These are phyloP conservation scores for Arabidopsis hybrid DNA, from an alignment of 441 rosid species.

Conservation along the genomic window DNA sequence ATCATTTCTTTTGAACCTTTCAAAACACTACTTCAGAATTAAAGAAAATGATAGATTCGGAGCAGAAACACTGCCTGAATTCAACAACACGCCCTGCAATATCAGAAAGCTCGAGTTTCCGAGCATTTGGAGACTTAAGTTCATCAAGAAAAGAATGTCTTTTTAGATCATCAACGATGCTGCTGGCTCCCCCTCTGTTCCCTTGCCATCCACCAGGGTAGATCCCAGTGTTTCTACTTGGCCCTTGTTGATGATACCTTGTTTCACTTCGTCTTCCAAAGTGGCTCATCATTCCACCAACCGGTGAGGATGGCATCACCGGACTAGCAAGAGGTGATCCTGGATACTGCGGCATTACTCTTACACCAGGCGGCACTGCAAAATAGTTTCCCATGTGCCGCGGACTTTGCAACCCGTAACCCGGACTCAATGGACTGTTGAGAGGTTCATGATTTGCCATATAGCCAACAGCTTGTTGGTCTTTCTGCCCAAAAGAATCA, in stretches of 20 bases:
- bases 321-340: conserved; percentile 70
- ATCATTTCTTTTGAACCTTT: conserved; percentile 23
- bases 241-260: conserved; percentile 58
- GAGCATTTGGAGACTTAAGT: conserved; percentile 67
- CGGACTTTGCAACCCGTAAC: conserved; percentile 55
- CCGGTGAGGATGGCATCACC: conserved; percentile 66
- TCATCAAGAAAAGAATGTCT: conserved; percentile 79
- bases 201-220: conserved; percentile 78
- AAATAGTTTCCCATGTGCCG: conserved; percentile 61
- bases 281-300: conserved; percentile 59
- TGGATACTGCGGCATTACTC: conserved; percentile 62
- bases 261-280: conserved; percentile 60
- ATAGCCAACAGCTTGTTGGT: conserved; percentile 48
- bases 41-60: conserved; percentile 29
- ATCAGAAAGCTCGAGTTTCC: conserved; percentile 73
- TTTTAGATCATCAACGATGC: conserved; percentile 56
- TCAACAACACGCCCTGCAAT: conserved; percentile 75
- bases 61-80: conserved; percentile 61
- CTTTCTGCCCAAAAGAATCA: conserved; percentile 58
- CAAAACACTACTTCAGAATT: conserved; percentile 2
- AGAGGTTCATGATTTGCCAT: conserved; percentile 58
- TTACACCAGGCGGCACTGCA: conserved; percentile 60
- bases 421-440: conserved; percentile 54
- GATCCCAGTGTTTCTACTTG: conserved; percentile 59
- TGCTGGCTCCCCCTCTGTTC: conserved; percentile 60